phyloP scores from a whole-genome alignment of 345 rosid species.

The Lepidium sativum region DNA sequence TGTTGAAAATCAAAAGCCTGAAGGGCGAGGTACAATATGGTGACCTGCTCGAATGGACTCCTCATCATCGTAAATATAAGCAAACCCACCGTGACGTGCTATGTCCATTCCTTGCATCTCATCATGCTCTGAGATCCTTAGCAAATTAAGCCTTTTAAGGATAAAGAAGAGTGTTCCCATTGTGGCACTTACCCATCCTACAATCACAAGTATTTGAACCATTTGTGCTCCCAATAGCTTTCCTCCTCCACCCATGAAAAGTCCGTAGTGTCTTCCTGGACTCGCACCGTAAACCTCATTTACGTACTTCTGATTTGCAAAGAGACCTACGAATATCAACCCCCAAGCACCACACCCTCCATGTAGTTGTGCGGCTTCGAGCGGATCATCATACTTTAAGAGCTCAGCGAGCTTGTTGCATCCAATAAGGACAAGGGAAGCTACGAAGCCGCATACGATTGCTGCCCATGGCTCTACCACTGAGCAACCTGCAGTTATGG shows the following conservation, averaged over 20 bases:
- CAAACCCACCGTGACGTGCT: constrained; percentile 84
- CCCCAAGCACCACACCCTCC: too few species aligned
- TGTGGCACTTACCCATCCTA: constrained; percentile 75
- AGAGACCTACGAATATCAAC: too few species aligned
- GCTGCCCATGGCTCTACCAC: too few species aligned
- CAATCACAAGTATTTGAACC: constrained; percentile 57
- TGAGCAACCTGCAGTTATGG: too few species aligned
- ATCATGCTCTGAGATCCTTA: constrained; percentile 65
- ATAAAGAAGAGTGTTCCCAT: constrained; percentile 71
- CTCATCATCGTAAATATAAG: constrained; percentile 72
- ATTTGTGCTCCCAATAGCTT: constrained; percentile 71
- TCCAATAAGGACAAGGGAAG: too few species aligned
- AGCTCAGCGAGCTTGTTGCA: too few species aligned
- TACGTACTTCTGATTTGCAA: too few species aligned
- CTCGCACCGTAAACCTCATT: too few species aligned
- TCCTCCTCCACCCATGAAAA: constrained; percentile 89
- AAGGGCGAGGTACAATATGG: neutral
- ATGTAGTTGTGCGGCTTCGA: too few species aligned
- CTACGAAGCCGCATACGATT: too few species aligned
- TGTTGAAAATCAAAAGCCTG: neutral
- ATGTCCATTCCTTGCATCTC: constrained; percentile 85
- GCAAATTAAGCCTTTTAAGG: constrained; percentile 43
- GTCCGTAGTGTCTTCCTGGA: constrained; percentile 42
- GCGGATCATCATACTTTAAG: too few species aligned
- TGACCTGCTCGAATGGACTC: constrained; percentile 17